Base-by-base conservation (phyloP, 2,329 filamentous ascomycete species). In the Nemania bipapillata region DNA sequence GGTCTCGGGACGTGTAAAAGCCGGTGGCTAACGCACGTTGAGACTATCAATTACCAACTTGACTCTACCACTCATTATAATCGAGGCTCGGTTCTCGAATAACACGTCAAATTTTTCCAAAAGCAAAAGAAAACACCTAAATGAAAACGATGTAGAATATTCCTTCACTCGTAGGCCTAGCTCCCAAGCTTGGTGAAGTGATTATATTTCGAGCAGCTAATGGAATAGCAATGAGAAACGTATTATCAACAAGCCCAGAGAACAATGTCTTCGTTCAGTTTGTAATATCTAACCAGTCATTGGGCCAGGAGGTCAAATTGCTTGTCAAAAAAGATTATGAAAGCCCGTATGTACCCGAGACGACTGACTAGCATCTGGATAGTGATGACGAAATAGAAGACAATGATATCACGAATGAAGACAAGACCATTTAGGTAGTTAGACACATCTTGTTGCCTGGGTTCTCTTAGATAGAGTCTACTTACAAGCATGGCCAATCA, bases 21-120 rank as follows among this genome's bases (percentile, higher is more conserved):
- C 58, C 64, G 58, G 58, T 22, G 32, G 22, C 58, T 65, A 65
- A 30, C 28, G 55, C n/a, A 20, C 37, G 3, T 49, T 62, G 52
- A 37, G 2, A 57, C 20, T 12, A 57, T 35, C 22, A 53, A 32
- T 54, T 54, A 24, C 28, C 62, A 52, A 35, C 24, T 28, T 30
- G 12, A 8, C 5, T 47, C 12, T 26, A 32, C 15, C 24, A 28
- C 15, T 53, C 24, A 52, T 30, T 8, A 49, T 11, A 15, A 11
- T 52, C 42, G 11, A 50, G 28, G 4, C 17, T 50, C 47, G 11
- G 32, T 35, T 2, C 15, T 17, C n/a, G 12, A 17, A 9, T 12
- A 8, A 62, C 40, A 8, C 12, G n/a, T n/a, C 20, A 4, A 26
- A 37, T 20, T 35, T 35, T 55, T 11, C 24, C 8, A 56, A 47